Base-by-base conservation (phyloP, 768 basidiomycete genomes). In the Rhodosporidiobolus sp. region DNA sequence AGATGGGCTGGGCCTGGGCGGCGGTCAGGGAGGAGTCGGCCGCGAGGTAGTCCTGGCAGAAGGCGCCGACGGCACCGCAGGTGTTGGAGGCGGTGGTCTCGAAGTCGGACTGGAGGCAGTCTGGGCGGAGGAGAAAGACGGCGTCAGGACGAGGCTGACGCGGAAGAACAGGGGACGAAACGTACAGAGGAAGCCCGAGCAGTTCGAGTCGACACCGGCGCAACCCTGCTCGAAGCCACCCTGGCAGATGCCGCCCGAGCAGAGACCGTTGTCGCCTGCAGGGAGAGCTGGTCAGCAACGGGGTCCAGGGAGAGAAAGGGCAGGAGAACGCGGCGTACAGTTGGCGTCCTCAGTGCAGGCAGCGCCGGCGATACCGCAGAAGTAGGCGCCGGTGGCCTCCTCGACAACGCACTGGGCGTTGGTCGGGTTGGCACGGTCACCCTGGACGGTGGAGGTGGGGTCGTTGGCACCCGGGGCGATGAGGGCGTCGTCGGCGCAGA, bases 151-250 rank as follows among this genome's bases (percentile, higher is more conserved):
- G n/a, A n/a, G n/a, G n/a, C n/a, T n/a, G n/a, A n/a, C n/a, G n/a
- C n/a, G n/a, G n/a, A n/a, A n/a, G n/a, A n/a, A n/a, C n/a, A n/a
- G n/a, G n/a, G n/a, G n/a, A n/a, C n/a, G n/a, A n/a, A n/a, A n/a
- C n/a, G n/a, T n/a, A n/a, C n/a, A 72, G 32, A 72, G 61, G 70
- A 46, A 54, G 4, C 71, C 71, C 10, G 38, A 35, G 67, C 74
- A 75, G 63, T 43, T 24, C 0, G 55, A 0, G 64, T 75, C 74
- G 63, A 4, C 38, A 14, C 14, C 19, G 6, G 6, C 49, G 67
- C 74, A 75, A 7, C 28, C 45, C 48, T 56, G 45, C n/a, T 16
- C 34, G 64, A 67, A 58, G 30, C 45, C 62, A 24, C 69, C 69
- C 45, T 56, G 63, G 72, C 59, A 68, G 2, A 19, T 17, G 24